Conservation (phyloP, 805 yeast genomes). For the Myxozyma neglecta region DNA sequence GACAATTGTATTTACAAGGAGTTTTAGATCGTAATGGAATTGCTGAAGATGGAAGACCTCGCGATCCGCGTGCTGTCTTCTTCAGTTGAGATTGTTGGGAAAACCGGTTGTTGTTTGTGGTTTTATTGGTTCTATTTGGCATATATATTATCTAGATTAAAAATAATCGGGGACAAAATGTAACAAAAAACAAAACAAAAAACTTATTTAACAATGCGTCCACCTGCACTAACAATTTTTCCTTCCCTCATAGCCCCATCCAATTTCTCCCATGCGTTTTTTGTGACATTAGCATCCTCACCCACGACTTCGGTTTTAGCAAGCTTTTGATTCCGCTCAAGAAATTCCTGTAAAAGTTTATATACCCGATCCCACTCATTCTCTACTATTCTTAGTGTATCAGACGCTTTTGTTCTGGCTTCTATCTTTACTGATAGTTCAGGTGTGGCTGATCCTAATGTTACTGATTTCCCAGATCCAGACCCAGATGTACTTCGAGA, state of each 20-base stretch:
- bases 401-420: slow-evolving; percentile 21
- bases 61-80: slow-evolving; percentile 61
- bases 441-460: background rate
- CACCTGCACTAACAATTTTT: slow-evolving; percentile 25
- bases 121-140: background rate
- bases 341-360: slow-evolving; percentile 13
- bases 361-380: slow-evolving; percentile 31
- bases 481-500: background rate
- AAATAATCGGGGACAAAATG: background rate
- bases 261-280: slow-evolving; percentile 20
- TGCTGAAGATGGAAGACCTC: slow-evolving; percentile 65
- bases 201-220: slow-evolving; percentile 16
- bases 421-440: slow-evolving; percentile 21
- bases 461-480: background rate
- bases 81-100: slow-evolving; percentile 25
- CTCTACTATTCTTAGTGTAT: slow-evolving; percentile 21
- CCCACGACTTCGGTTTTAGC: slow-evolving; percentile 8
- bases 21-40: slow-evolving; percentile 54
- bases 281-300: slow-evolving; percentile 14
- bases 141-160: background rate
- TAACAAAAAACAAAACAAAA: background rate
- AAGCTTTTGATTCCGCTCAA: background rate
- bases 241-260: slow-evolving; percentile 15
- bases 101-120: background rate
- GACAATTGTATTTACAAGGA: slow-evolving; percentile 51